phyloP scores from a whole-genome alignment of 2,329 filamentous ascomycete genomes.

The Aspergillus brunneoviolaceus region DNA sequence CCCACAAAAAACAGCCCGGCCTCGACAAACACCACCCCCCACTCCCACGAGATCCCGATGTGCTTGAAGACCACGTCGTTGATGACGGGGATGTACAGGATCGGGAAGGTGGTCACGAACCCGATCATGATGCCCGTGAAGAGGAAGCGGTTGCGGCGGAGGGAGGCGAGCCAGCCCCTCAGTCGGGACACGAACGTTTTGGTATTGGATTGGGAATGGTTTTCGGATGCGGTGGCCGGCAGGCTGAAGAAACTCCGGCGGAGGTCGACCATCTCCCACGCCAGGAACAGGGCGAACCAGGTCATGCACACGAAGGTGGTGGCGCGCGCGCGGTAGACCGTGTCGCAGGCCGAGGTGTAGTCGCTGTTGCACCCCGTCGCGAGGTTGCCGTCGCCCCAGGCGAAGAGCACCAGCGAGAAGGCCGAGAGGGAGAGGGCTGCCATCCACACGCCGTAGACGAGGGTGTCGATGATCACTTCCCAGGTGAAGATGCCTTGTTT shows the following conservation, averaged over 20 bases:
- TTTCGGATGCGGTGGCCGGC: slow-evolving; percentile 44
- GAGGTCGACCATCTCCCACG: slow-evolving; percentile 75
- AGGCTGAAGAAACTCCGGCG: slow-evolving; percentile 66
- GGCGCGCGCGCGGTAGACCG: slow-evolving; percentile 68
- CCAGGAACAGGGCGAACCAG: slow-evolving; percentile 73
- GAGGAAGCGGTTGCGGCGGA: slow-evolving; percentile 72
- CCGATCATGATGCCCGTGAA: slow-evolving; percentile 64
- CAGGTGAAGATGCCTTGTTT: slow-evolving; percentile 72
- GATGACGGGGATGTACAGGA: slow-evolving; percentile 67
- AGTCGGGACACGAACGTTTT: neutral
- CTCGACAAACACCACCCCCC: slow-evolving; percentile 65
- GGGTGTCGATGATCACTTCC: slow-evolving; percentile 75
- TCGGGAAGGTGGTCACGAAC: slow-evolving; percentile 58
- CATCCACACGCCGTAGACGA: slow-evolving; percentile 78
- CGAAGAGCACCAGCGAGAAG: slow-evolving; percentile 66
- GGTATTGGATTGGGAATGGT: slow-evolving; percentile 54
- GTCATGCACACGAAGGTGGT: slow-evolving; percentile 73
- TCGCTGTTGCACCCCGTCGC: slow-evolving; percentile 61
- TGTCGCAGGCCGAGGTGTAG: slow-evolving; percentile 57
- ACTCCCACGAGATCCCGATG: slow-evolving; percentile 66
- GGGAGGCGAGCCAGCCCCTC: slow-evolving; percentile 65
- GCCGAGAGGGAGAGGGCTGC: slow-evolving; percentile 64
- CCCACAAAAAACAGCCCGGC: slow-evolving; percentile 63
- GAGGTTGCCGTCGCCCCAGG: slow-evolving; percentile 60
- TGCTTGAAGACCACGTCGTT: slow-evolving; percentile 67